Evolutionary conservation across 805 yeast species (phyloP).

Genomic region (Myxozyma neotropica): DNA sequence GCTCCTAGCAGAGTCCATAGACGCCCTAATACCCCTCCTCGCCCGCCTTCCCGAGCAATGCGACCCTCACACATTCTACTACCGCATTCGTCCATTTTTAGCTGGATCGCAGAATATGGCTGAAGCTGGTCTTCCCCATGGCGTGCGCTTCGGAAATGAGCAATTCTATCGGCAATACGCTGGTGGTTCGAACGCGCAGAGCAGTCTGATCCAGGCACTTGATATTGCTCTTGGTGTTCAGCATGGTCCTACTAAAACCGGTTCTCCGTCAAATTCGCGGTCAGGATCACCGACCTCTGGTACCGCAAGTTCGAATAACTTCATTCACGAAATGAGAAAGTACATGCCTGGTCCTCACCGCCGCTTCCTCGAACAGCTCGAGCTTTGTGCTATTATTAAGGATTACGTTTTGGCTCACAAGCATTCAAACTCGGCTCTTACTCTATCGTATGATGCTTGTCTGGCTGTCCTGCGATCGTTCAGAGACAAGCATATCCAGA

Average conservation of each 20-base stretch:
- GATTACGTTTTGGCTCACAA: slow-evolving; percentile 58
- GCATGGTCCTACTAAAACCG: slow-evolving; percentile 62
- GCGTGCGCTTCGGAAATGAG: slow-evolving; percentile 68
- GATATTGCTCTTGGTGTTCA: slow-evolving; percentile 76
- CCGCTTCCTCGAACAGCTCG: slow-evolving; percentile 66
- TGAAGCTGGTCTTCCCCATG: slow-evolving; percentile 77
- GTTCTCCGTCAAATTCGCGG: slow-evolving; percentile 2
- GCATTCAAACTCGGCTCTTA: slow-evolving; percentile 54
- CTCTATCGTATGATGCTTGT: slow-evolving; percentile 81
- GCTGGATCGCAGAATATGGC: slow-evolving; percentile 96
- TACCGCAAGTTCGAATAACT: slow-evolving; percentile 45
- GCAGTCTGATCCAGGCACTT: slow-evolving; percentile 82
- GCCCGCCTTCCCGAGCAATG: slow-evolving; percentile 90
- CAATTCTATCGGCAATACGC: slow-evolving; percentile 42
- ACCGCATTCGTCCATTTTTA: slow-evolving; percentile 79
- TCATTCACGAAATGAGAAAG: slow-evolving; percentile 78
- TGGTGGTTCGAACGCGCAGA: slow-evolving; percentile 95
- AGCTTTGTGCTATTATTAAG: slow-evolving; percentile 60
- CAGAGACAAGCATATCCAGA: slow-evolving; percentile 90
- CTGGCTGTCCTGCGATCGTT: slow-evolving; percentile 84
- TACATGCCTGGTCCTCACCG: slow-evolving; percentile 92
- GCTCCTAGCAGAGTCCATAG: slow-evolving; percentile 71
- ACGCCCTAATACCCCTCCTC: slow-evolving; percentile 68
- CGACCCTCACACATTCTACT: slow-evolving; percentile 90
- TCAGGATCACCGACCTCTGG: slow-evolving; percentile 49